Base-by-base conservation (phyloP, 225 moss, liverwort and hornwort species). In the Pseudoscleropodium purum region DNA sequence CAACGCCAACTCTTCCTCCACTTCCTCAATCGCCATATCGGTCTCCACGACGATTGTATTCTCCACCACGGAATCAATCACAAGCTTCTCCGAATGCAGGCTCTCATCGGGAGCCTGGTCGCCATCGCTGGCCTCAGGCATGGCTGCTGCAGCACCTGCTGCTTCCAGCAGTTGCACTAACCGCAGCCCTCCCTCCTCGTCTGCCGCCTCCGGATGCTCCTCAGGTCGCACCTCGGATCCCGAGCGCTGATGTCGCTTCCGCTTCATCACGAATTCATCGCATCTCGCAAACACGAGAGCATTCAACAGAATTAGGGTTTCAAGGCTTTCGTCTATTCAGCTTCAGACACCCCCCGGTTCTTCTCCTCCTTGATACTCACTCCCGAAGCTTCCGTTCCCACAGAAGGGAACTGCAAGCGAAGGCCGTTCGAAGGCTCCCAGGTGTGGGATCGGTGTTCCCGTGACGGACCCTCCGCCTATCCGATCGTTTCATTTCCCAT, bases 221-320 rank as follows among this genome's bases (percentile, higher is more conserved):
- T 54, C 77, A 62, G 70, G 54, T 31, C 43, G 79, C 89, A 67
- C 91, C 86, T 93, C 89, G 69, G 91, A 91, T 64, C 79, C 92
- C 89, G 91, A 43, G 84, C 90, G 90, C 69, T 89, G 89, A 65
- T 88, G 87, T 52, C 93, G 91, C 90, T 93, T 93, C 88, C 93
- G 84, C 91, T 91, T 93, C 91, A 91, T 93, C 74, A 66, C 83
- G 73, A 84, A 88, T 86, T 92, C 87, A 90, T 87, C 34, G 67
- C 84, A 43, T 84, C 34, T 37, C 84, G 70, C 74, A 26, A 65
- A 43, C 30, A 81, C 62, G 65, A 16, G 85, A 45, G 75, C 85
- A 66, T 13, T 37, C 83, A 67, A 84, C 67, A 23, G 83, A 89
- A 90, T 93, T 93, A 93, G 93, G 93, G 93, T 83, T 93, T 15